phyloP scores from a whole-genome alignment of 202 grass and related monocot species.

The Panicum virgatum region DNA sequence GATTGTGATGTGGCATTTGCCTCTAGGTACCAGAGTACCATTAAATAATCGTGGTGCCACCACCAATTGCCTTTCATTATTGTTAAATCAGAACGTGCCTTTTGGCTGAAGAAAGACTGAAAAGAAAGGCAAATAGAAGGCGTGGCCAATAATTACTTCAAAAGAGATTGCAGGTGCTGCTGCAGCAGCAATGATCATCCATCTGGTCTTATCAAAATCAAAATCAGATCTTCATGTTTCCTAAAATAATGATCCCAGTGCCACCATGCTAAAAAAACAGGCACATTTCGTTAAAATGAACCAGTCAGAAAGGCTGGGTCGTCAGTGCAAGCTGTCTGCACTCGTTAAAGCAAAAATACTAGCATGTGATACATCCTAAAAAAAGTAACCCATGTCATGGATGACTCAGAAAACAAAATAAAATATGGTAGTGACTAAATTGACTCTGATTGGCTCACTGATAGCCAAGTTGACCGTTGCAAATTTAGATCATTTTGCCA shows the following conservation, averaged over 20 bases:
- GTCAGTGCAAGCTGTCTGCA: background rate
- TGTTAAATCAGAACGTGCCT: background rate
- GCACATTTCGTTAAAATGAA: background rate
- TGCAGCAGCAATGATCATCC: background rate
- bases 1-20: background rate
- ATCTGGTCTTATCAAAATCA: background rate
- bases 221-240: background rate
- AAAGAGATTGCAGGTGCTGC: background rate
- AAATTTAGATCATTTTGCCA: no score
- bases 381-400: background rate
- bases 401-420: background rate
- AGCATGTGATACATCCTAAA: background rate
- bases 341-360: constrained; percentile 4
- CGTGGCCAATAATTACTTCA: background rate
- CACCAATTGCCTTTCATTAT: no score
- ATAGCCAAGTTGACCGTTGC: background rate
- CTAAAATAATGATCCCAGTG: background rate
- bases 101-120: background rate
- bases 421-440: background rate
- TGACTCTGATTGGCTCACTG: no score
- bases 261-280: background rate
- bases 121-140: background rate
- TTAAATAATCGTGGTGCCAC: background rate
- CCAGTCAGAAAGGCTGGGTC: background rate
- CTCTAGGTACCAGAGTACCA: background rate